phyloP scores from a whole-genome alignment of 495 filamentous ascomycete species.

The Xylaria cubensis region DNA sequence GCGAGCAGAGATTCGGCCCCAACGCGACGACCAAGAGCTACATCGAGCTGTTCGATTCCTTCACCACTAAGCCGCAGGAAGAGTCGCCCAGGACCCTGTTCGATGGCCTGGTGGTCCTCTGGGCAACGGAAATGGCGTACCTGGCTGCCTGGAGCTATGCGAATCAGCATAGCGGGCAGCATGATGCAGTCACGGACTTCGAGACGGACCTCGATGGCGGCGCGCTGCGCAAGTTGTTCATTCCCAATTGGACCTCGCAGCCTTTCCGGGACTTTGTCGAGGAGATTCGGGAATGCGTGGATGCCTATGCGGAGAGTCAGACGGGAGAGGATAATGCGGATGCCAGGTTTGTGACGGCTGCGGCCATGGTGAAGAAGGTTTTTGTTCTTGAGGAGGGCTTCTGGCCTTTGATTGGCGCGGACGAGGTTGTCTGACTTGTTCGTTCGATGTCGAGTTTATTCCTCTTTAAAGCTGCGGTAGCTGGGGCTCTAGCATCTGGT shows the following conservation, averaged over 20 bases:
- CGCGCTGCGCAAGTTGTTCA: constrained; percentile 65
- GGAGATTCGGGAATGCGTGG: constrained; percentile 50
- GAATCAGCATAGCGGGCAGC: constrained; percentile 29
- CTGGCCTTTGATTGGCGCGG: constrained; percentile 47
- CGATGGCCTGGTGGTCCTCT: constrained; percentile 73
- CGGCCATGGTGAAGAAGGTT: constrained; percentile 60
- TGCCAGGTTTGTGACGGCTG: constrained; percentile 47
- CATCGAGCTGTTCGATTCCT: constrained; percentile 45
- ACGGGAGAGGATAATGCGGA: constrained; percentile 34
- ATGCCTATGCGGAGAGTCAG: constrained; percentile 40
- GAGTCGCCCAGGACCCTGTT: constrained; percentile 46
- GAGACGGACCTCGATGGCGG: constrained; percentile 63
- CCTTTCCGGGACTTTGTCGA: constrained; percentile 68
- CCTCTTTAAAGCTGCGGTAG: background rate
- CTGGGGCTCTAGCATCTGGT: background rate
- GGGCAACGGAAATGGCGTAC: constrained; percentile 75
- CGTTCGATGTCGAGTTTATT: background rate
- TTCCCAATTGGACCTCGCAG: constrained; percentile 68
- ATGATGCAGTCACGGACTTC: constrained; percentile 7
- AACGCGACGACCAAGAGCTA: constrained; percentile 40
- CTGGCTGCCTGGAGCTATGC: constrained; percentile 66
- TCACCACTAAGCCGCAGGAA: constrained; percentile 29
- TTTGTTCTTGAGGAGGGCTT: constrained; percentile 61
- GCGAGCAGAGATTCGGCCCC: constrained; percentile 37
- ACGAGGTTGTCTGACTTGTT: background rate